Evolutionary conservation across 768 basidiomycete species (phyloP), one percentile per base, ranked within the genome.

Genomic region (Trametes elegans): DNA sequence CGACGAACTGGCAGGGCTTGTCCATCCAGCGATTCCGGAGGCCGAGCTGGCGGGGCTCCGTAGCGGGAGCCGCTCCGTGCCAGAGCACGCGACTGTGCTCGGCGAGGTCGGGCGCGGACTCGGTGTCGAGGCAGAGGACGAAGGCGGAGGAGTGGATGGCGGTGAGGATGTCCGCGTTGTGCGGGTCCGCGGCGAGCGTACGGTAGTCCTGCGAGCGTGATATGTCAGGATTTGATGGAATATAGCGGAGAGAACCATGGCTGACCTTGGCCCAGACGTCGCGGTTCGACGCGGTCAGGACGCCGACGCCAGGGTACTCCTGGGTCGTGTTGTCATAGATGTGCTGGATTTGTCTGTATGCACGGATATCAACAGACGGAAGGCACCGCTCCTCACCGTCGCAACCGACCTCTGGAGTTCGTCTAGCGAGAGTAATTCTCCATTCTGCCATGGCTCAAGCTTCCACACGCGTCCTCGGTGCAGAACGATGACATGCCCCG

Each of bases 201-300:
- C 73, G 74, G 68, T 83, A 90, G 66, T 86, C 89, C 86, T 88
- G 1, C 19, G 21, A 32, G 58, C 21, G 7, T 16, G 3, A 13
- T 14, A 23, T 19, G n/a, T n/a, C n/a, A n/a, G 26, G n/a, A 5
- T 27, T 19, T 16, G 3, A 4, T 24, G 27, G 7, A 2, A 3
- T 3, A 19, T 45, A 23, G 16, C 7, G 24, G 50, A 19, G 23
- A 23, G 18, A 21, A 39, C 18, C n/a, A 34, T 14, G 11, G 58
- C 69, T 28, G 44, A 90, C 91, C 77, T 90, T 87, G 5, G 93
- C 87, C 95, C 95, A 98, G 26, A 82, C 66, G 73, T 96, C 93
- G 50, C 95, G 81, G 65, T 92, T 85, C 24, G 86, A 83, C 4
- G 87, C 81, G 1, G 88, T 83, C 63, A 98, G 72, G 10, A 87